Conservation (phyloP, 2,329 filamentous ascomycete genomes). For the Amauroascus verrucosus region DNA sequence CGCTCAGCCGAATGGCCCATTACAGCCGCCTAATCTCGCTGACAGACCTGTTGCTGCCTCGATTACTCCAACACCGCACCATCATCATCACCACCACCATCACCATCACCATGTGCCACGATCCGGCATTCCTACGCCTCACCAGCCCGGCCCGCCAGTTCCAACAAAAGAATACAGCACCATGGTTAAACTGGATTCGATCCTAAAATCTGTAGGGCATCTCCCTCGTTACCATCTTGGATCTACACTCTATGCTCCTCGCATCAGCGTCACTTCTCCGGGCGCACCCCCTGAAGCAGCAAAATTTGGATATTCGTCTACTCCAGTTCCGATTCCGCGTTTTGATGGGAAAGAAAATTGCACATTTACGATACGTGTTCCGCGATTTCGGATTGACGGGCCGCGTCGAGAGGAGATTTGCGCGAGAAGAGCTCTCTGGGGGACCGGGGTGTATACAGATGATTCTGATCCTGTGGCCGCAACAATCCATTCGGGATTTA, state of each 20-base stretch:
- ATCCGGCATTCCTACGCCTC: slow-evolving; percentile 17
- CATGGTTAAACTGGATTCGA: slow-evolving; percentile 56
- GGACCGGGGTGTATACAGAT: slow-evolving; percentile 88
- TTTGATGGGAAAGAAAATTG: slow-evolving; percentile 76
- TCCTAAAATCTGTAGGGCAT: slow-evolving; percentile 61
- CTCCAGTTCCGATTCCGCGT: slow-evolving; percentile 62
- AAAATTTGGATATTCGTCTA: slow-evolving; percentile 49
- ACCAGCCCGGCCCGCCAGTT: slow-evolving; percentile 19
- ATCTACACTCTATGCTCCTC: slow-evolving; percentile 68
- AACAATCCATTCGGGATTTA: slow-evolving; percentile 86
- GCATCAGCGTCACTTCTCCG: slow-evolving; percentile 43
- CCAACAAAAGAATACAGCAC: slow-evolving; percentile 50
- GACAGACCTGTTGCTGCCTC: slow-evolving; percentile 18
- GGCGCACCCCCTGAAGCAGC: slow-evolving; percentile 37
- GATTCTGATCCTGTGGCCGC: slow-evolving; percentile 90
- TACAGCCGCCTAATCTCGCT: slow-evolving; percentile 23
- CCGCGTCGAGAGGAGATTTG: slow-evolving; percentile 74
- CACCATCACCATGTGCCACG: slow-evolving; percentile 31
- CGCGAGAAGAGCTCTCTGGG: slow-evolving; percentile 71
- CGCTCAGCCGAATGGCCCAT: slow-evolving; percentile 19
- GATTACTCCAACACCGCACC: slow-evolving; percentile 25
- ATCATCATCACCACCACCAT: slow-evolving; percentile 39
- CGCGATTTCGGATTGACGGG: slow-evolving; percentile 62
- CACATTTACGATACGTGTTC: slow-evolving; percentile 78
- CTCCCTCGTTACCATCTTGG: slow-evolving; percentile 71